Conservation (phyloP, 1,139 yeast species). For the Sugiyamaella castrensis region DNA sequence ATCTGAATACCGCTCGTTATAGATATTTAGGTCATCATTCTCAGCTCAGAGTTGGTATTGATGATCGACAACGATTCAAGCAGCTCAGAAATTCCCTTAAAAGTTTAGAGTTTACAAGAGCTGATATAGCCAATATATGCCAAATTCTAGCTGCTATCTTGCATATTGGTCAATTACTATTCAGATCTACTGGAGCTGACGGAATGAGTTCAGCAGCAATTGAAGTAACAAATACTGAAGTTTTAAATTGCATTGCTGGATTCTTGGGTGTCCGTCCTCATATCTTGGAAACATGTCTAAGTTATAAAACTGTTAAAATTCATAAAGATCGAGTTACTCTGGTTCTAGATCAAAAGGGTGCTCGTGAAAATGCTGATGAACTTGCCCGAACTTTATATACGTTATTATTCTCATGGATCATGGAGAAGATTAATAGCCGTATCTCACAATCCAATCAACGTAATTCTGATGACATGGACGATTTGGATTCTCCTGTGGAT, state of each 20-base stretch:
- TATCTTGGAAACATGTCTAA: conserved; percentile 38
- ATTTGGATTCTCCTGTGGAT: conserved; percentile 32
- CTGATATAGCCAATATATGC: conserved; percentile 44
- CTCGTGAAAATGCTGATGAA: conserved; percentile 44
- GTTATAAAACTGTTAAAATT: conserved; percentile 41
- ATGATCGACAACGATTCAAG: conserved; percentile 39
- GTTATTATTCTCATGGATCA: conserved; percentile 41
- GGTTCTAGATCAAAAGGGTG: conserved; percentile 42
- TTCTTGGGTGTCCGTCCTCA: conserved; percentile 43
- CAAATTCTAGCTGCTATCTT: conserved; percentile 45
- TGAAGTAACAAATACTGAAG: conserved; percentile 40
- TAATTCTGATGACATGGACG: conserved; percentile 5
- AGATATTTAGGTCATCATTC: conserved; percentile 43
- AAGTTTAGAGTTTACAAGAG: conserved; percentile 39
- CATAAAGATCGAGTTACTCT: conserved; percentile 42
- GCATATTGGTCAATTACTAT: conserved; percentile 43
- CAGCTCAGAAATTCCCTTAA: conserved; percentile 39
- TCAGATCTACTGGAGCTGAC: conserved; percentile 36
- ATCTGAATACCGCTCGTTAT: conserved; percentile 33
- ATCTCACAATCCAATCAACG: conserved; percentile 33
- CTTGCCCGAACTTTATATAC: conserved; percentile 43
- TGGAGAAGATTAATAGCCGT: conserved; percentile 39
- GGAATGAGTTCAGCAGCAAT: conserved; percentile 40
- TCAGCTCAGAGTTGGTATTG: conserved; percentile 40
- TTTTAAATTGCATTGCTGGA: conserved; percentile 38